Evolutionary conservation across 2,329 filamentous ascomycete genomes (phyloP).

Genomic region (Thelonectria discophora): DNA sequence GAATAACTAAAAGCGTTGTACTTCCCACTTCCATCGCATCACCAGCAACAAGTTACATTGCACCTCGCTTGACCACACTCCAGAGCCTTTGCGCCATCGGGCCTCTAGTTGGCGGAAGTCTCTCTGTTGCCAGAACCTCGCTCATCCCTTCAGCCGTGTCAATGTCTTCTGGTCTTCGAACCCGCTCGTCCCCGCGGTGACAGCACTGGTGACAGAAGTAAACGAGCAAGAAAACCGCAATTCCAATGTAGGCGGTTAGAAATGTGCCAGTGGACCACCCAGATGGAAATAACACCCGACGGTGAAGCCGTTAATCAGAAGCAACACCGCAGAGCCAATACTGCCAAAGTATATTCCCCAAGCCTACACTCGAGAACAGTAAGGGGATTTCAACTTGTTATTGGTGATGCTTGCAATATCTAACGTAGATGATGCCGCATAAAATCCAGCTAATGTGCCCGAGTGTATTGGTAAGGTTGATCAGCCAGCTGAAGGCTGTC

Average conservation of each 20-base stretch:
- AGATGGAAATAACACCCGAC: constrained; percentile 33
- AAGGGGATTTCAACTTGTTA: constrained; percentile 18
- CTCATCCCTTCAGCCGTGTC: constrained; percentile 2
- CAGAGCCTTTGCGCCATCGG: background rate
- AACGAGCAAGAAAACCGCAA: constrained; percentile 24
- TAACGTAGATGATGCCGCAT: constrained; percentile 22
- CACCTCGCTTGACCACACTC: constrained; percentile 6
- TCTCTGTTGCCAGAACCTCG: constrained; percentile 13
- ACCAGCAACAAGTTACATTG: no score
- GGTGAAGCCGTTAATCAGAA: constrained; percentile 68
- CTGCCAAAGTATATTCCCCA: constrained; percentile 20
- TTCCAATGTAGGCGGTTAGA: constrained; percentile 30
- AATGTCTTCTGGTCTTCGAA: constrained; percentile 4
- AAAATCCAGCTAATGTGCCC: constrained; percentile 67
- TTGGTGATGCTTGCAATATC: constrained; percentile 22
- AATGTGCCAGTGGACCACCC: constrained; percentile 29
- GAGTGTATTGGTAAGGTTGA: constrained; percentile 72
- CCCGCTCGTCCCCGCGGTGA: background rate
- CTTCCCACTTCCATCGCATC: no score
- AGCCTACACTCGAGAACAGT: constrained; percentile 8
- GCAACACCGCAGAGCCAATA: constrained; percentile 44
- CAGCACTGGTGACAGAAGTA: constrained; percentile 13
- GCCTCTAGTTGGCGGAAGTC: background rate
- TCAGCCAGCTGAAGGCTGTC: constrained; percentile 75
- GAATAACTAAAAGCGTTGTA: no score